Percentiles rank a stretch among this genome's conserved stretches.
These are phyloP conservation scores for Trypanosoma conorhini DNA, from an alignment of 208 protist genomes.

Conservation along the genomic window DNA sequence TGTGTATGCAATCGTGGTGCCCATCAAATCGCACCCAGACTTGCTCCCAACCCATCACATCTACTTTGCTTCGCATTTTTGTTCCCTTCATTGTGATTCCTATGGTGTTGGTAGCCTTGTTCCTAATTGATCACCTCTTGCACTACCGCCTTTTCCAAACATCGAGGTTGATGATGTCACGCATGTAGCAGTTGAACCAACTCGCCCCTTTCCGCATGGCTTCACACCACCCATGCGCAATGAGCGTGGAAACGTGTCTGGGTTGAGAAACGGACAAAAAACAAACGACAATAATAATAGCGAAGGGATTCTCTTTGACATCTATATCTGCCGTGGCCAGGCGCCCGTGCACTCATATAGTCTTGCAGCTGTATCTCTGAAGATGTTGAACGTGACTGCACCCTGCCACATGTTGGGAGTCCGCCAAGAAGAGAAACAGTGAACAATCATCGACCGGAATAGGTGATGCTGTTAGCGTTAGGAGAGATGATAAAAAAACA, in stretches of 20 bases:
- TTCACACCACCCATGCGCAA: not conserved
- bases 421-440: no score
- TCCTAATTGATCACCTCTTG: slow-evolving; percentile 34
- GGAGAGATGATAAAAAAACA: no score
- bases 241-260: not conserved
- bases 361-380: no score
- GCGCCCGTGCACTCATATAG: no score
- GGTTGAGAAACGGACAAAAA: not conserved
- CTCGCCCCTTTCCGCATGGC: not conserved
- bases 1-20: slow-evolving; percentile 20
- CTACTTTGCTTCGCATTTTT: slow-evolving; percentile 26
- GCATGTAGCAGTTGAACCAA: not conserved
- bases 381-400: no score
- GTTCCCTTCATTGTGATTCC: slow-evolving; percentile 35
- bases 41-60: slow-evolving; percentile 13
- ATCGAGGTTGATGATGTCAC: slow-evolving; percentile 22
- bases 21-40: not conserved
- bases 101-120: slow-evolving; percentile 24
- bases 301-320: no score
- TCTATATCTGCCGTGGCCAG: no score
- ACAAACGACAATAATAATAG: no score
- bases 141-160: slow-evolving; percentile 34
- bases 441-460: no score
- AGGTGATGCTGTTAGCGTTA: no score
- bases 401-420: no score